Evolutionary conservation across 2,329 filamentous ascomycete species (phyloP).

Genomic region (Arthrobotrys sinensis): DNA sequence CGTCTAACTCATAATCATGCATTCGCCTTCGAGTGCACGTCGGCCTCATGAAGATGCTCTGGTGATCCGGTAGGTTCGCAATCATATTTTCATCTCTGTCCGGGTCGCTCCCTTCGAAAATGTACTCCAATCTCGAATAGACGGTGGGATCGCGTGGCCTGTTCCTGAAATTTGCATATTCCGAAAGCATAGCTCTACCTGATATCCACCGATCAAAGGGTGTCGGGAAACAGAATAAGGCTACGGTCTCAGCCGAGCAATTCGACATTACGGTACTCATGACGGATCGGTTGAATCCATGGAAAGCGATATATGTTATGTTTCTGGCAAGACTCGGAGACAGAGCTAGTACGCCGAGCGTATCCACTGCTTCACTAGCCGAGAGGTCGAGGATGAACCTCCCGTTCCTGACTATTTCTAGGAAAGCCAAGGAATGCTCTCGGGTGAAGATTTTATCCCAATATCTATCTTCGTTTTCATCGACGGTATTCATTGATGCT

Average conservation of each 20-base stretch:
- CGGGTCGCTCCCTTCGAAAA: background rate
- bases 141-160: background rate
- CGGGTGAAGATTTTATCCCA: slow-evolving; percentile 11
- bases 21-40: slow-evolving; percentile 5
- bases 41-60: background rate
- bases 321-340: background rate
- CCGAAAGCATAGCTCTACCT: background rate
- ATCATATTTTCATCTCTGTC: background rate
- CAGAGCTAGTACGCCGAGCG: background rate
- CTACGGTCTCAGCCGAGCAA: background rate
- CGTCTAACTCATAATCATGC: slow-evolving; percentile 2
- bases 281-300: background rate
- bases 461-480: background rate
- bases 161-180: background rate
- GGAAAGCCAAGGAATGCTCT: slow-evolving; percentile 7
- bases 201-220: background rate
- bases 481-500: background rate
- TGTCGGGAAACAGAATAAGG: slow-evolving; percentile 2
- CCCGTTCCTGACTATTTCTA: slow-evolving; percentile 6
- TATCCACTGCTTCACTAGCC: background rate
- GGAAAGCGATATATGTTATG: slow-evolving; percentile 11
- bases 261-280: background rate
- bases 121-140: slow-evolving; percentile 28
- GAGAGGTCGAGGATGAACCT: slow-evolving; percentile 27
- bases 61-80: background rate